Evolutionary conservation across 1,284 basidiomycete species (phyloP), one percentile per base, ranked within the genome.

Genomic region (Cryptococcus sp.): DNA sequence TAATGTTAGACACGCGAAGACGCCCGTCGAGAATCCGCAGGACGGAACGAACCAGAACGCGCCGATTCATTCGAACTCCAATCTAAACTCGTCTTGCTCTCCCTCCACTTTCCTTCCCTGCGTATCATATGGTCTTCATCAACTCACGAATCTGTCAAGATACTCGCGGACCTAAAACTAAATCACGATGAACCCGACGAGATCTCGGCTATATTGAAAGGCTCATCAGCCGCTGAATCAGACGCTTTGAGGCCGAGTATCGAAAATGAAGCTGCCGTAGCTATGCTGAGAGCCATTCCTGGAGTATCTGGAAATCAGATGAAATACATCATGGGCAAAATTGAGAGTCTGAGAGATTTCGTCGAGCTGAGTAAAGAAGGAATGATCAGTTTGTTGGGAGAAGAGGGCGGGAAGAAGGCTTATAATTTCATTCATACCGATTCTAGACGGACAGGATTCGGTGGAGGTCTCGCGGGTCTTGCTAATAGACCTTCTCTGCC

Each of bases 41-140:
- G 50, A 51, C 45, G 53, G 72, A 48, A 60, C 54, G 52, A 59
- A 19, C 49, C 46, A 14, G 57, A 59, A 32, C 48, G 55, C 10
- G 48, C 52, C 22, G 73, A 74, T 55, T 63, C 64, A 2, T 73
- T 80, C 23, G 77, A 83, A 46, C 79, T 94, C 14, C 92, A 97
- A 73, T 84, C 89, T 21, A 97, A 97, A 67, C 82, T 98, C 28
- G 89, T 90, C 19, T 80, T 98, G 13, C 82, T 98, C 1, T 87
- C 88, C 0, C 81, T 96, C 10, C 81, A 88, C 11, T 98, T 98
- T 69, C 92, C 92, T 0, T 85, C 89, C 18, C 78, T 98, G 2
- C 85, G 91, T 28, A 87, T 98, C 66, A 88, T 98, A 64, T 98
- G 96, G 96, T 94, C 91, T 0, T 91, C 91, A 2, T 97, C 92